Conservation (phyloP, 1,284 basidiomycete species). For the Hemileia vastatrix region DNA sequence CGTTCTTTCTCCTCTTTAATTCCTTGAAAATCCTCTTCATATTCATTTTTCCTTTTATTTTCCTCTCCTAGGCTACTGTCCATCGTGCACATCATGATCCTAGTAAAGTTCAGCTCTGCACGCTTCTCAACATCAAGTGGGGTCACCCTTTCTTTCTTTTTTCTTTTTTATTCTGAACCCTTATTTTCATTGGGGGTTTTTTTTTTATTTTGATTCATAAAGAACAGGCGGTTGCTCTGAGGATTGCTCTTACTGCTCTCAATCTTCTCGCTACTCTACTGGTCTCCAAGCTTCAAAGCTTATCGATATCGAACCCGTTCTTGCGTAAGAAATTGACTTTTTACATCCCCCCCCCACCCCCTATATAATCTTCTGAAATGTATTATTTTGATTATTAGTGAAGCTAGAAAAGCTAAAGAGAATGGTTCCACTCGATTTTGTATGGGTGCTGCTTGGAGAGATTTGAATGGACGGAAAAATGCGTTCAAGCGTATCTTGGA, state of each 20-base stretch:
- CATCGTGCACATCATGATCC: constrained; percentile 82
- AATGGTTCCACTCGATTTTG: constrained; percentile 97
- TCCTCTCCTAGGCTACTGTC: constrained; percentile 49
- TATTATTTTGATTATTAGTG: constrained; percentile 31
- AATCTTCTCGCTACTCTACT: constrained; percentile 79
- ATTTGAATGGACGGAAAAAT: constrained; percentile 81
- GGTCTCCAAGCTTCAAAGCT: constrained; percentile 77
- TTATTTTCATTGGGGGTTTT: not conserved
- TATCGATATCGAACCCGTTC: constrained; percentile 81
- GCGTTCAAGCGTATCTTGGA: constrained; percentile 87
- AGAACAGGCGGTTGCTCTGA: constrained; percentile 78
- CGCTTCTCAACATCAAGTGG: constrained; percentile 96
- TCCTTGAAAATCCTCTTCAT: not conserved
- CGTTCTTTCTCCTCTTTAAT: constrained; percentile 32
- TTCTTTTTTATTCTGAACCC: constrained; percentile 24
- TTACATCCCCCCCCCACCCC: not conserved
- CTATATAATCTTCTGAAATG: not conserved
- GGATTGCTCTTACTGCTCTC: constrained; percentile 98
- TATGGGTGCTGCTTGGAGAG: constrained; percentile 99
- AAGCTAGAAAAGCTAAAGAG: constrained; percentile 75
- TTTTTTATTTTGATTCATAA: constrained; percentile 46
- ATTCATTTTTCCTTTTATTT: not conserved
- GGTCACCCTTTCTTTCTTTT: constrained; percentile 30
- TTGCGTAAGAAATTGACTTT: constrained; percentile 56
- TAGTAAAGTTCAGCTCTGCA: constrained; percentile 85